Evolutionary conservation across 768 basidiomycete species (phyloP).

Genomic region (Galerina sulciceps): DNA sequence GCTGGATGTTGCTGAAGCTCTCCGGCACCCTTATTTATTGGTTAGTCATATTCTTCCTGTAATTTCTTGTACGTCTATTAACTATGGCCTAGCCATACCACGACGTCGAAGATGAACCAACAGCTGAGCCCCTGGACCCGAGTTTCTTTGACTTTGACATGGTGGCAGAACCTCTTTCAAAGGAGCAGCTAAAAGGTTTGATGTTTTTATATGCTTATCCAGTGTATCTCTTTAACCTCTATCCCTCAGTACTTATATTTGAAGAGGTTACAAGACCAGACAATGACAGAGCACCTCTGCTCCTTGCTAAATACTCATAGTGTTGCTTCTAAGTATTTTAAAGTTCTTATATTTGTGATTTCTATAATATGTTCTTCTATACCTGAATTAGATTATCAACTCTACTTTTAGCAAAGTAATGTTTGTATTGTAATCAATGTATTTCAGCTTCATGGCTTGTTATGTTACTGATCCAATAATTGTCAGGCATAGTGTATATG

Average conservation of each 20-base stretch:
- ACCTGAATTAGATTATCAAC: too few relatives aligned
- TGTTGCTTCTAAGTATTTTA: neutral
- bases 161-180: slow-evolving; percentile 57
- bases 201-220: neutral
- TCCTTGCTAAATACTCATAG: slow-evolving; percentile 21
- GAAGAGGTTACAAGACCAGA: slow-evolving; percentile 49
- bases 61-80: slow-evolving; percentile 5
- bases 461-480: too few relatives aligned
- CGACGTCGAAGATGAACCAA: slow-evolving; percentile 88
- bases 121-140: slow-evolving; percentile 74
- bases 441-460: too few relatives aligned
- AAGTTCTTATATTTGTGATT: too few relatives aligned
- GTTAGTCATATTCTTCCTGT: slow-evolving; percentile 40
- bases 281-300: slow-evolving; percentile 18
- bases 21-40: slow-evolving; percentile 89
- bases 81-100: slow-evolving; percentile 69
- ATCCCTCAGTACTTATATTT: slow-evolving; percentile 48
- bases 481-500: too few relatives aligned
- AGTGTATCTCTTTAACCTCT: neutral
- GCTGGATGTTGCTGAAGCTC: slow-evolving; percentile 85
- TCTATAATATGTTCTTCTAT: too few relatives aligned
- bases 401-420: too few relatives aligned
- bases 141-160: slow-evolving; percentile 87
- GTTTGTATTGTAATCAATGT: too few relatives aligned
- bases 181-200: slow-evolving; percentile 72